These are phyloP conservation scores for Vitis hybrid DNA, from an alignment of 177 flowering plant species.

Conservation along the genomic window DNA sequence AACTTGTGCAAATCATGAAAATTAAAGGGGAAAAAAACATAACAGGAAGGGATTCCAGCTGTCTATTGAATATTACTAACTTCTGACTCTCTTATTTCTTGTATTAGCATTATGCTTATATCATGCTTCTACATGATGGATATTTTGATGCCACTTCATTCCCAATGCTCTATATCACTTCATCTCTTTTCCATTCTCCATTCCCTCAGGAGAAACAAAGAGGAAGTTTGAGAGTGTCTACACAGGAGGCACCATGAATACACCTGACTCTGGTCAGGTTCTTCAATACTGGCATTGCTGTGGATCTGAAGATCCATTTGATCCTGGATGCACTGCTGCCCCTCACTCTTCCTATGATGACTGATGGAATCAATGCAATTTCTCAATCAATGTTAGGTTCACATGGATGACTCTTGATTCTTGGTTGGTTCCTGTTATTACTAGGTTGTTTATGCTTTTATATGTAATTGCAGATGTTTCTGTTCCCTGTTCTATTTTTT, in stretches of 20 bases:
- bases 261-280: conserved; percentile 75
- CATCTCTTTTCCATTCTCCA: neutral
- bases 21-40: no score
- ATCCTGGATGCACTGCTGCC: conserved; percentile 88
- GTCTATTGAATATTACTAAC: no score
- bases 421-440: no score
- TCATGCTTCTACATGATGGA: neutral
- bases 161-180: neutral
- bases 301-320: conserved; percentile 94
- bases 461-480: no score
- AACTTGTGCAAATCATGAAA: no score
- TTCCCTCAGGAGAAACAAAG: conserved; percentile 79
- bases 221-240: conserved; percentile 95
- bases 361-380: conserved; percentile 16
- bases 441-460: no score
- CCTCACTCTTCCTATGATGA: conserved; percentile 89
- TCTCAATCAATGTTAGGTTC: no score
- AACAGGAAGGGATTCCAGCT: no score
- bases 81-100: no score
- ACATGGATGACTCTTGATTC: no score
- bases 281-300: conserved; percentile 97
- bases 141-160: neutral
- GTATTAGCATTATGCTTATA: no score
- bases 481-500: no score
- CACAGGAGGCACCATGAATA: conserved; percentile 82